Base-by-base conservation (phyloP, 768 basidiomycete genomes). In the Russula sp. region DNA sequence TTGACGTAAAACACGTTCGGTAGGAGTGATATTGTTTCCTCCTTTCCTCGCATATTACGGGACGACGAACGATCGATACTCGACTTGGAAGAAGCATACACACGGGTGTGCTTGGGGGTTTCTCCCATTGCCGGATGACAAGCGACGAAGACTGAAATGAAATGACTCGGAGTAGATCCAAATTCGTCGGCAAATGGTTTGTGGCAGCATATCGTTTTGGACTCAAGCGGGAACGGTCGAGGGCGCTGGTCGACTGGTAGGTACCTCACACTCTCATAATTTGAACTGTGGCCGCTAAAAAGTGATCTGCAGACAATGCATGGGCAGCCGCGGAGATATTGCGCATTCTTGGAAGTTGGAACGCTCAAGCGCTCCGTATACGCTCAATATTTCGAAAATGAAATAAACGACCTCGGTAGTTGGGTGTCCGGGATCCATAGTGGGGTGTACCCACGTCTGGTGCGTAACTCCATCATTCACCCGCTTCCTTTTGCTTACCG, bases 301-400 rank as follows among this genome's bases (percentile, higher is more conserved):
- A n/a, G n/a, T n/a, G n/a, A n/a, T n/a, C n/a, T 26, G 30, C 55
- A 89, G 92, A 92, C 0, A 94, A 94, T 62, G 93, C 79, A 3
- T 96, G 94, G 94, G 94, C 89, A 0, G 90, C 91, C 0, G 88
- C 85, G 20, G 93, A 93, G 0, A 93, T 93, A 82, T n/a, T 91
- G 11, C 86, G 93, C 7, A 92, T 94, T 3, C 78, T n/a, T n/a
- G n/a, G n/a, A n/a, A n/a, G n/a, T 89, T 0, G 85, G 83, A 2
- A 93, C 90, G 1, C 86, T 93, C 62, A 78, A 82, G 67, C 76
- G 82, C 36, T 89, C 89, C 0, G 75, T 80, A 54, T 90, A 78
- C 65, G 76, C 80, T 1, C 76, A 76, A 34, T 71, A 74, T 8
- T 73, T 91, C 63, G 71, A 78, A 56, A 75, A 71, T 18, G 76